phyloP scores from a whole-genome alignment of 129 eudicot genomes.

The Kitagawia praeruptora region DNA sequence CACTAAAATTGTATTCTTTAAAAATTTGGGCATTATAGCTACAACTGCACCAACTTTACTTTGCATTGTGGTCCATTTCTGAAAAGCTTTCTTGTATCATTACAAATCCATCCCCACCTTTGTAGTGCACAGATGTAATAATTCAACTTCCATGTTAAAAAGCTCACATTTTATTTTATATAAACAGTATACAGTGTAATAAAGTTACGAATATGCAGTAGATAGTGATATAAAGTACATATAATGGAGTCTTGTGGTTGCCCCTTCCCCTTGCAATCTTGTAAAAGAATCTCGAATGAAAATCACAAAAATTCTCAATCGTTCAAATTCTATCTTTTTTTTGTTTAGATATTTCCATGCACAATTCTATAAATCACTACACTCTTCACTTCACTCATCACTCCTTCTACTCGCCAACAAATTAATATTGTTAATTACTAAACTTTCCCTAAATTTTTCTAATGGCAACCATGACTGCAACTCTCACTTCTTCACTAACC shows the following conservation, averaged over 20 bases:
- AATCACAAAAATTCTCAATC: not conserved
- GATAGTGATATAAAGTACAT: not conserved
- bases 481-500: slow-evolving; percentile 24
- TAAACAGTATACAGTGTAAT: not conserved
- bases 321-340: not conserved
- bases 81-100: not conserved
- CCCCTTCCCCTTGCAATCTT: not conserved
- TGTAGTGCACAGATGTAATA: slow-evolving; percentile 1
- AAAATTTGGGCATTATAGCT: not conserved
- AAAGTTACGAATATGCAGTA: not conserved
- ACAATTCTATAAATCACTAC: not conserved
- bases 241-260: not conserved
- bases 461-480: slow-evolving; percentile 53
- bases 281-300: not conserved
- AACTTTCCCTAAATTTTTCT: not conserved
- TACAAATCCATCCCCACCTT: slow-evolving; percentile 1
- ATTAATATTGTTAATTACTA: not conserved
- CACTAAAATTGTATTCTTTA: not conserved
- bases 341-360: not conserved
- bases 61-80: not conserved
- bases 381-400: slow-evolving; percentile 1
- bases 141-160: not conserved
- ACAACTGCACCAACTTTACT: not conserved
- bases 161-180: not conserved
- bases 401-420: not conserved